Base-by-base conservation (phyloP, 2,329 filamentous ascomycete genomes). In the Sarocladiaceae sp. region DNA sequence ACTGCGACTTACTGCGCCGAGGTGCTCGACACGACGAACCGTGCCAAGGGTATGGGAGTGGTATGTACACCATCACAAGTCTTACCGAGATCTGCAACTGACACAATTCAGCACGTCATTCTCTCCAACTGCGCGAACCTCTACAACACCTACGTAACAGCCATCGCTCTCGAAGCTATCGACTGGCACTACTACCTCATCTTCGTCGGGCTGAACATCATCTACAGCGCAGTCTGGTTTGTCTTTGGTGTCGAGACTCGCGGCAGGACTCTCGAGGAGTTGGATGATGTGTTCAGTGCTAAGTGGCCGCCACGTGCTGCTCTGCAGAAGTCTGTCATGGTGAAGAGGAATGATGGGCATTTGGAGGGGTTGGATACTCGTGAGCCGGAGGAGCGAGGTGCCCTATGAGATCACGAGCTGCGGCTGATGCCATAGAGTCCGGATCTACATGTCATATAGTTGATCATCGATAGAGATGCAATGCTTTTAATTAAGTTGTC, bases 241-340 rank as follows among this genome's bases (percentile, higher is more conserved):
- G 29, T 29, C 25, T 42, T 29, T 40, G 36, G 31, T 37, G 49
- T 51, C 26, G 70, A 73, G 60, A 72, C 70, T 4, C 71, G 71
- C 53, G 69, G 67, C 39, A 67, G 66, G 55, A 72, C 70, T 0
- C 62, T 73, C 2, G 71, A 73, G 58, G 71, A 73, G 55, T 61
- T 71, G 2, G 67, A 71, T 10, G 63, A 50, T 8, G 49, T 56
- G 3, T 56, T 56, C 39, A 50, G 54, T 26, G 54, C 25, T 15
- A 17, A 46, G 23, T 46, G 22, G 23, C 40, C 40, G 20, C 40
- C 40, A 5, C 40, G 40, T 7, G 40, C 40, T 29, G 40, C 40
- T 4, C 40, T 46, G 15, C 40, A 46, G 40, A 46, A 46, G 40
- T 6, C 40, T 4, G 23, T 46, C 4, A 46, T 46, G 40, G 40